Conservation (phyloP, 1,284 basidiomycete genomes). For the Ganoderma sinense region DNA sequence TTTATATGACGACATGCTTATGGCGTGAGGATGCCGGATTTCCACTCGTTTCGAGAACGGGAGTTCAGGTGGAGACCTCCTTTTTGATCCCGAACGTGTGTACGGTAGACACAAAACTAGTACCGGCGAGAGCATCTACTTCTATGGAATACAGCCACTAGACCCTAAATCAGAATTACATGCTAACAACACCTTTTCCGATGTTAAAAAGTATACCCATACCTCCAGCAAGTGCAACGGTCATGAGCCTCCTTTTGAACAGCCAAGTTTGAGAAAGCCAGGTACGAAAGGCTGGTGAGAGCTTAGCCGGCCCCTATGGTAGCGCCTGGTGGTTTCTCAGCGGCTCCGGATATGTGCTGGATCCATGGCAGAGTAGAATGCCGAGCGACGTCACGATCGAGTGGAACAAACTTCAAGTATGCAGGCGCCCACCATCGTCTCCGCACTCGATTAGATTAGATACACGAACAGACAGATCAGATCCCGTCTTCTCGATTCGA, state of each 20-base stretch:
- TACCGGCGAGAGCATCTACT: too few relatives aligned
- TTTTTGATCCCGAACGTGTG: background rate
- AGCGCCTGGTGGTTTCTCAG: background rate
- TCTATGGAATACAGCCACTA: too few relatives aligned
- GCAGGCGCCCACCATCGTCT: background rate
- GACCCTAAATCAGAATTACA: too few relatives aligned
- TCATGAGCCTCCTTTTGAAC: background rate
- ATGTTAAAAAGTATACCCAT: background rate
- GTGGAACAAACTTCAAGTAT: background rate
- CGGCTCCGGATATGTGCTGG: background rate
- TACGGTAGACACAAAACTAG: background rate
- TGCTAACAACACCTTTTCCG: too few relatives aligned
- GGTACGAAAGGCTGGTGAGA: too few relatives aligned
- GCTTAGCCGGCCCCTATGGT: background rate
- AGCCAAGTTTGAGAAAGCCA: background rate
- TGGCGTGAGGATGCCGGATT: background rate
- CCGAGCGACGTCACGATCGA: background rate
- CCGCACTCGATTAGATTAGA: conserved; percentile 13
- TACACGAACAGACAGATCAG: background rate
- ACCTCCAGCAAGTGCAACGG: background rate
- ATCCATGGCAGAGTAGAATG: background rate
- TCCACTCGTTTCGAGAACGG: background rate
- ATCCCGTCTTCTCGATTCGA: conserved; percentile 8
- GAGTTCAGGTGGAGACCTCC: background rate
- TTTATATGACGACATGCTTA: conserved; percentile 1